Percentiles rank a stretch among this genome's conserved stretches.
These are phyloP conservation scores for Spergularia bocconei DNA, from an alignment of 148 eudicot genomes.

Conservation along the genomic window DNA sequence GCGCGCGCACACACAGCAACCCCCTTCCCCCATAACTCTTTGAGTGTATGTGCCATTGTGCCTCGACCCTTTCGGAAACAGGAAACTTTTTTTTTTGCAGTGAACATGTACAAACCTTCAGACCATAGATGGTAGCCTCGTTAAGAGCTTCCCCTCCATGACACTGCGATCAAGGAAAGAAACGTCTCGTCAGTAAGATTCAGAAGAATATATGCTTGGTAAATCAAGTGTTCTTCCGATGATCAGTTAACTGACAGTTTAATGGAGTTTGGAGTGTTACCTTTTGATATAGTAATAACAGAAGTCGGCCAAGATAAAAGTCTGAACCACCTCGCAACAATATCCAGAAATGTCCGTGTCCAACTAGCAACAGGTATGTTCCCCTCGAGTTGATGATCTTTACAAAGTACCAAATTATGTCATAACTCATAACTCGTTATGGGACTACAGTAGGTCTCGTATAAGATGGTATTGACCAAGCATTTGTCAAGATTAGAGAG, in stretches of 20 bases:
- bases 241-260: not conserved
- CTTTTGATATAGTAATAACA: slow-evolving; percentile 84
- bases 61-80: not conserved
- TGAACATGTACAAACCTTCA: not conserved
- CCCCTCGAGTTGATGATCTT: slow-evolving; percentile 65
- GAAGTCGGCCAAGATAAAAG: slow-evolving; percentile 83
- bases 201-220: not conserved
- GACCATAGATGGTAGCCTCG: slow-evolving; percentile 44
- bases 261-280: slow-evolving; percentile 24
- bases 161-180: slow-evolving; percentile 35
- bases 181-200: not conserved
- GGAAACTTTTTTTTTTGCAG: not conserved
- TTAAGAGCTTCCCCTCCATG: slow-evolving; percentile 52
- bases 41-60: not conserved
- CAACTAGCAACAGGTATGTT: slow-evolving; percentile 38
- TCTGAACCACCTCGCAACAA: slow-evolving; percentile 68
- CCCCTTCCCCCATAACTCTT: too few relatives aligned
- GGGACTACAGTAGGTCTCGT: too few relatives aligned
- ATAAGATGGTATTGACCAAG: too few relatives aligned
- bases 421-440: too few relatives aligned
- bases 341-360: slow-evolving; percentile 63
- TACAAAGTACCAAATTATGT: not conserved
- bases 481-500: not conserved
- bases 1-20: not conserved
- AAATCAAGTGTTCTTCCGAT: not conserved